phyloP scores from a whole-genome alignment of 202 grass and related monocot species.

The Bolboschoenoplectus hybrid region DNA sequence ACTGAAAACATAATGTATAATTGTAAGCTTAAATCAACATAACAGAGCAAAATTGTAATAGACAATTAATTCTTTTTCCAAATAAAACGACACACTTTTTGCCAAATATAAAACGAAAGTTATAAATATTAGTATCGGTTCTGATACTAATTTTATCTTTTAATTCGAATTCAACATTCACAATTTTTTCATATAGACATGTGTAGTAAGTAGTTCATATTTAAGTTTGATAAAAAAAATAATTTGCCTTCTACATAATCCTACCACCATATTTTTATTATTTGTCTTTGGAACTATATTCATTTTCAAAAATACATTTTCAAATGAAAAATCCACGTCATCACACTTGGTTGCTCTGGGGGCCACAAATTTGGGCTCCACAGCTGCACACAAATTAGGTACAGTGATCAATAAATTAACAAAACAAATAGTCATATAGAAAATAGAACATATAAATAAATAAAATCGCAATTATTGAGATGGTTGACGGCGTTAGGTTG shows the following conservation, averaged over 20 bases:
- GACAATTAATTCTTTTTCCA: not conserved
- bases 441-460: not conserved
- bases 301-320: not conserved
- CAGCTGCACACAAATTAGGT: constrained; percentile 30
- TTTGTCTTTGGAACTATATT: not conserved
- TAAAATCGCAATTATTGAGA: constrained; percentile 34
- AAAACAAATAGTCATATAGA: not conserved
- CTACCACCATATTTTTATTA: not conserved
- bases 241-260: not conserved
- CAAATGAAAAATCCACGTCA: not conserved
- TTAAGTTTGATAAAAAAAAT: not conserved
- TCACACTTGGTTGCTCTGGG: not conserved
- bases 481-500: constrained; percentile 22
- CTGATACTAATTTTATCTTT: not conserved
- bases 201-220: not conserved
- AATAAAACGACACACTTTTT: no score
- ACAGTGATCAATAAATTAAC: constrained; percentile 10
- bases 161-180: not conserved
- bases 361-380: constrained; percentile 1
- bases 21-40: not conserved
- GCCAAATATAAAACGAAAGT: no score
- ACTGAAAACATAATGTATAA: not conserved
- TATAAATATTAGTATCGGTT: not conserved
- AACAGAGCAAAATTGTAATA: not conserved
- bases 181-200: not conserved